Evolutionary conservation across 805 yeast species (phyloP), one percentile per base, ranked within the genome.

Genomic region (Candida dajiaensis): DNA sequence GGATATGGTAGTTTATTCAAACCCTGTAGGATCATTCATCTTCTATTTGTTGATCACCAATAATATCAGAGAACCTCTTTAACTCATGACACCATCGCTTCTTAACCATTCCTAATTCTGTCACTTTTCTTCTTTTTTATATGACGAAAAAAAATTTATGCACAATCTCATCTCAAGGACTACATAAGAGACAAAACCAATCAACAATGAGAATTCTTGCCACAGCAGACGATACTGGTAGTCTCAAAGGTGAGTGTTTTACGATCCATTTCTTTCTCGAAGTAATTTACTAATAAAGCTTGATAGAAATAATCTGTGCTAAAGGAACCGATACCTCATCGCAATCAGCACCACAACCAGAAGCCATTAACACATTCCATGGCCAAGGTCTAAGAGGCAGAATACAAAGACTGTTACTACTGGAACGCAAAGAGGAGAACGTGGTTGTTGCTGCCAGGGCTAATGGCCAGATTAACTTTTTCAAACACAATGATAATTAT

Each of bases 241-340:
- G 77, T 6, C 53, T 83, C 45, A 84, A 83, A 53, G 58, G 63
- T 57, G 49, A 18, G 58, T 42, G 18, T 3, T 20, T 15, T 18
- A 6, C 2, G 1, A 3, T 15, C 1, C 18, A 22, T 22, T 6
- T 22, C 8, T 6, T 19, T 36, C 33, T 11, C 28, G 19, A 6
- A 40, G 33, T 31, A 12, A 39, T 22, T 5, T n/a, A 40, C 45
- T 43, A 38, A 36, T 22, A 1, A 28, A 13, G 3, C 21, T 13
- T 13, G 18, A 15, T 15, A 55, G 89, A 82, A 58, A 68, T 87
- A 9, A 58, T 72, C 6, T 88, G 89, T 55, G 61, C 68, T 18
- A 68, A 73, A 43, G 92, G 90, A 0, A 83, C 92, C 0, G 95
- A 90, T 57, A 89, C 96, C 3, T 85, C 96, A 6, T 70, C 72